Evolutionary conservation across 2,329 filamentous ascomycete species (phyloP), one percentile per base, ranked within the genome.

Genomic region (Penicillium sp.): DNA sequence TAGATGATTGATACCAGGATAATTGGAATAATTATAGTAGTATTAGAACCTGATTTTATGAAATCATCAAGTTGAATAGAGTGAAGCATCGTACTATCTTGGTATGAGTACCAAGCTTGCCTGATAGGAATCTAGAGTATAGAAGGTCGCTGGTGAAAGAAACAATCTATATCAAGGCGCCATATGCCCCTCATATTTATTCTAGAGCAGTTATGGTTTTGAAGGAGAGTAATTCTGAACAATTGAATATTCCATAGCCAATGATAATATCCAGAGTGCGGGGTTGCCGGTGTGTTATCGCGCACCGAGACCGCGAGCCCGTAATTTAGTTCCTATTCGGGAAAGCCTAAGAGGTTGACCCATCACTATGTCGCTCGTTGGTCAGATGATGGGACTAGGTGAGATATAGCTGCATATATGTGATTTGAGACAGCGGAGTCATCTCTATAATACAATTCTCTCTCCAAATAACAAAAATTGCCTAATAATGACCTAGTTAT

Each of bases 251-350:
- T 7, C 19, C 14, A 31, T 45, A 3, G 11, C 26, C 16, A 19
- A 19, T 28, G 13, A 21, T 33, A 14, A 45, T 45, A 14, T 19
- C n/a, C 19, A 31, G 28, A 19, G 26, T 45, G 42, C 42, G 42
- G 42, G 42, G 42, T 45, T 26, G 26, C 24, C 9, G 24, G 24
- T 10, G 18, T 40, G 9, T 18, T 43, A 3, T 43, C 42, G 42
- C 42, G 42, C 42, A 18, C 42, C 42, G 42, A 48, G 45, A 48
- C 45, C 29, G 23, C 26, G n/a, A 21, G 42, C 6, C 24, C 36
- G 36, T 14, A 26, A 43, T 28, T 26, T 18, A 43, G 16, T 43
- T 43, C 39, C 39, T 43, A 16, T 43, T 43, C 16, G 39, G 39
- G 39, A 43, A 26, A 43, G 21, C 11, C 21, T 16, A 43, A 18